These are phyloP conservation scores for Ceratocystis diversiconidia DNA, from an alignment of 2,329 filamentous ascomycete genomes.

Conservation along the genomic window DNA sequence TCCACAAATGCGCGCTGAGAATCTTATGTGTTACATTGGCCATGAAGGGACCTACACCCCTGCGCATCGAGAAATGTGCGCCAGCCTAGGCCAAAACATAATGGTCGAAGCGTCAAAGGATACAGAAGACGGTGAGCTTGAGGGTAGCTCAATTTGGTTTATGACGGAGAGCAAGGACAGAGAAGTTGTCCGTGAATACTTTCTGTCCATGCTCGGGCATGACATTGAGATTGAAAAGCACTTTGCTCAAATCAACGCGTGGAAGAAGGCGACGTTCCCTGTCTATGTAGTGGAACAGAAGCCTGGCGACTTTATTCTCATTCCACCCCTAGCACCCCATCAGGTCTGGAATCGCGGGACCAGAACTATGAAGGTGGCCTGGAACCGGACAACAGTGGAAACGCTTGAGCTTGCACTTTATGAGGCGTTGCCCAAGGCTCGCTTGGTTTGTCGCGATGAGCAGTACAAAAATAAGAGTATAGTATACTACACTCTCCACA, in stretches of 20 bases:
- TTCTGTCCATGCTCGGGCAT: conserved; percentile 80
- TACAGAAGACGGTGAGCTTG: conserved; percentile 56
- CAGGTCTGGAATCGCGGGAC: conserved; percentile 98
- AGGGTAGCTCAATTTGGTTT: conserved; percentile 91
- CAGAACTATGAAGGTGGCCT: conserved; percentile 90
- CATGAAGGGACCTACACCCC: conserved; percentile 96
- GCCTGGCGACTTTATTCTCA: conserved; percentile 80
- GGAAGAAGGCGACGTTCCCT: conserved; percentile 86
- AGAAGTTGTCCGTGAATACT: conserved; percentile 82
- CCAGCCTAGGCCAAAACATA: conserved; percentile 87
- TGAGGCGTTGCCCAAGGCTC: conserved; percentile 76
- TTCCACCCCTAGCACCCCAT: conserved; percentile 84
- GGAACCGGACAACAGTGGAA: conserved; percentile 90
- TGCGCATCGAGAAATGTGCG: conserved; percentile 94
- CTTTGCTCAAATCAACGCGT: conserved; percentile 88
- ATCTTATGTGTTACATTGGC: conserved; percentile 96
- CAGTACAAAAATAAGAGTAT: conserved; percentile 99
- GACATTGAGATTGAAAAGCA: conserved; percentile 96
- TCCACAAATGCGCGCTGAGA: conserved; percentile 76
- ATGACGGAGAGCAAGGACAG: conserved; percentile 96
- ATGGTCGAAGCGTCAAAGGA: conserved; percentile 79
- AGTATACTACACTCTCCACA: conserved; percentile 70
- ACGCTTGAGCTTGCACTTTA: conserved; percentile 74
- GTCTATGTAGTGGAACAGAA: conserved; percentile 87
- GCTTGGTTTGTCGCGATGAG: conserved; percentile 88